These are phyloP conservation scores for Melanogaster broomeanus DNA, from an alignment of 768 basidiomycete genomes.

Conservation along the genomic window DNA sequence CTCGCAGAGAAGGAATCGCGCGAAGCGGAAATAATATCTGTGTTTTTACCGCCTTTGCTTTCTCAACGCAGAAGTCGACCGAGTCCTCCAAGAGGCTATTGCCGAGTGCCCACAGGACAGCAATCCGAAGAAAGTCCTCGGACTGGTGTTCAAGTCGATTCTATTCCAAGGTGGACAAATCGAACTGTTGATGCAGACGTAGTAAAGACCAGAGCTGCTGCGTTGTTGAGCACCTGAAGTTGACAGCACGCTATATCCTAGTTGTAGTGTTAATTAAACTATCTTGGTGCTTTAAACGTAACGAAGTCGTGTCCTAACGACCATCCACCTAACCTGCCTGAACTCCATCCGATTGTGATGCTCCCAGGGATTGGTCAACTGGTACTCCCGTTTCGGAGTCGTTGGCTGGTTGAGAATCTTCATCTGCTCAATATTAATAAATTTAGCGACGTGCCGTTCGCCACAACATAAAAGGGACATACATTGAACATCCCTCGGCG, in stretches of 20 bases:
- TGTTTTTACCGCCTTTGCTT: constrained; percentile 63
- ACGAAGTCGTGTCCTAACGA: neutral
- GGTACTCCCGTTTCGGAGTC: constrained; percentile 1
- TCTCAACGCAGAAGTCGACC: constrained; percentile 56
- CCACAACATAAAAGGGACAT: constrained; percentile 2
- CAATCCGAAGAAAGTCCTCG: constrained; percentile 34
- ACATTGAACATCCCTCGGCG: constrained; percentile 12
- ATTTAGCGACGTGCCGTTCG: neutral
- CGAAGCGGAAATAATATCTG: constrained; percentile 56
- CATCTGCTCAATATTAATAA: neutral
- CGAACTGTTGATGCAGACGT: constrained; percentile 55
- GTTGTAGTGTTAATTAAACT: neutral
- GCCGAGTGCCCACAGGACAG: constrained; percentile 18
- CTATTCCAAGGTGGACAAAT: constrained; percentile 61
- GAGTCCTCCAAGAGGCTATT: constrained; percentile 45
- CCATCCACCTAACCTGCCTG: neutral
- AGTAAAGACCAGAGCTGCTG: constrained; percentile 54
- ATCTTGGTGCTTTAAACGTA: neutral
- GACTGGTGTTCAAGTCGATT: constrained; percentile 63
- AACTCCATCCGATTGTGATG: constrained; percentile 1
- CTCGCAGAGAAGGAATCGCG: constrained; percentile 61
- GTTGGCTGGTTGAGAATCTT: neutral
- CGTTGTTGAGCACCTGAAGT: constrained; percentile 29
- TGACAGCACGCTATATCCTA: neutral
- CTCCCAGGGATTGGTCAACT: neutral